Evolutionary conservation across 345 rosid genomes (phyloP).

Genomic region (Gossypium bickii): DNA sequence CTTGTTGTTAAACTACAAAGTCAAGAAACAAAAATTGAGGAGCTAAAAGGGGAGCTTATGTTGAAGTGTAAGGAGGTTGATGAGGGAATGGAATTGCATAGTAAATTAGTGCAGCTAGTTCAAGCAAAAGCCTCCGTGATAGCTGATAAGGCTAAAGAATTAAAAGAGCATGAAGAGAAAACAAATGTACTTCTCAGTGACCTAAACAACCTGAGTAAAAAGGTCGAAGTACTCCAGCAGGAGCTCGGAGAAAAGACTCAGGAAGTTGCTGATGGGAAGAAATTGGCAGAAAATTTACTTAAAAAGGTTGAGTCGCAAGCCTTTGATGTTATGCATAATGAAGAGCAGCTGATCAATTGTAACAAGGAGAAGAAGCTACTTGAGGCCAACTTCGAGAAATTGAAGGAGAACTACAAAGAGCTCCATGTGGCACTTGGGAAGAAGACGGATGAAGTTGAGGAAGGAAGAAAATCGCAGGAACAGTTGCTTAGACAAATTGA

Average conservation of each 20-base stretch:
- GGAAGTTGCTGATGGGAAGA: conserved; percentile 29
- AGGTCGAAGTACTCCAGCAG: conserved; percentile 35
- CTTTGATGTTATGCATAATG: conserved; percentile 24
- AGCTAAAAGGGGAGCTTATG: conserved; percentile 34
- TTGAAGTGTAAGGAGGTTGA: conserved; percentile 41
- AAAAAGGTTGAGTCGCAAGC: conserved; percentile 32
- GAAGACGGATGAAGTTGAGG: conserved; percentile 37
- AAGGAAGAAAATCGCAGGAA: conserved; percentile 30
- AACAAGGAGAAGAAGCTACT: conserved; percentile 41
- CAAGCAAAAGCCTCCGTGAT: conserved; percentile 32
- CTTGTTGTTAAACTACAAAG: conserved; percentile 22
- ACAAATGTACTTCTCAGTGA: conserved; percentile 31
- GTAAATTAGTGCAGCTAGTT: conserved; percentile 33
- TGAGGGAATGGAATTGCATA: conserved; percentile 42
- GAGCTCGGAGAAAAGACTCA: conserved; percentile 34
- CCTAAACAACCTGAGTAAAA: conserved; percentile 36
- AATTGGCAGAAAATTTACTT: conserved; percentile 29
- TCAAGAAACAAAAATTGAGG: conserved; percentile 28
- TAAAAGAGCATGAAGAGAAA: conserved; percentile 38
- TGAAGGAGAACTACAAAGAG: conserved; percentile 41
- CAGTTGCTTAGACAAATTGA: conserved; percentile 39
- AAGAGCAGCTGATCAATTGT: conserved; percentile 25
- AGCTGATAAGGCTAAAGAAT: conserved; percentile 23
- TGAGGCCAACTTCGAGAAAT: conserved; percentile 26
- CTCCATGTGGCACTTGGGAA: conserved; percentile 38